Conservation (phyloP, 2,329 filamentous ascomycete genomes). For the Periconia sp. region DNA sequence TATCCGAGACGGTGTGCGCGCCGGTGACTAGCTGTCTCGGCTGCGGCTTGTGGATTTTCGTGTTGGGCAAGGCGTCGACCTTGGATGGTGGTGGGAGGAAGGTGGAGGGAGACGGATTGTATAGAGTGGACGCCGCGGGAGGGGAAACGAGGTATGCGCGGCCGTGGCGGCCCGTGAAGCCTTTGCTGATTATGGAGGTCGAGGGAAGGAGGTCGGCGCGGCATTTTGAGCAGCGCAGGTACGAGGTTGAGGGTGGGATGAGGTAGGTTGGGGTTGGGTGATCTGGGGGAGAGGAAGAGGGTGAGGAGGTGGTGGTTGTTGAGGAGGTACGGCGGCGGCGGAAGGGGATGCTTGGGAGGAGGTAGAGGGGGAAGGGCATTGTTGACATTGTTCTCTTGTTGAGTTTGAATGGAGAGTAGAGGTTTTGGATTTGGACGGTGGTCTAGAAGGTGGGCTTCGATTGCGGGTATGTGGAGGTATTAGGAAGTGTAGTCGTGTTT, state of each 20-base stretch:
- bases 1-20: slow-evolving; percentile 63
- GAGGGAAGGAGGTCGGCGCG: slow-evolving; percentile 61
- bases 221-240: slow-evolving; percentile 62
- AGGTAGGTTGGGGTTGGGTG: slow-evolving; percentile 27
- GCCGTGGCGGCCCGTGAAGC: slow-evolving; percentile 66
- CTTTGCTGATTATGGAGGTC: slow-evolving; percentile 64
- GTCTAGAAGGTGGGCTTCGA: no score
- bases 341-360: slow-evolving; percentile 40
- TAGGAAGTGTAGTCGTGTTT: no score
- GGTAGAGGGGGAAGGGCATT: slow-evolving; percentile 47
- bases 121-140: slow-evolving; percentile 34
- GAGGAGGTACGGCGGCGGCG: slow-evolving; percentile 46
- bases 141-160: slow-evolving; percentile 64
- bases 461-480: no score
- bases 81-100: neutral
- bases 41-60: slow-evolving; percentile 57
- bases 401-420: no score
- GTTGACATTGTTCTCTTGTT: slow-evolving; percentile 6
- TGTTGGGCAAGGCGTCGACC: slow-evolving; percentile 32
- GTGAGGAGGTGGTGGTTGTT: slow-evolving; percentile 24
- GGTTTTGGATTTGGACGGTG: no score
- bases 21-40: slow-evolving; percentile 64
- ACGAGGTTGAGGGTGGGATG: slow-evolving; percentile 47
- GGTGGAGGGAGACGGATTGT: slow-evolving; percentile 1
- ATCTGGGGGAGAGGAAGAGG: slow-evolving; percentile 27